Base-by-base conservation (phyloP, 1,139 yeast species). In the Yamadazyma oceani region DNA sequence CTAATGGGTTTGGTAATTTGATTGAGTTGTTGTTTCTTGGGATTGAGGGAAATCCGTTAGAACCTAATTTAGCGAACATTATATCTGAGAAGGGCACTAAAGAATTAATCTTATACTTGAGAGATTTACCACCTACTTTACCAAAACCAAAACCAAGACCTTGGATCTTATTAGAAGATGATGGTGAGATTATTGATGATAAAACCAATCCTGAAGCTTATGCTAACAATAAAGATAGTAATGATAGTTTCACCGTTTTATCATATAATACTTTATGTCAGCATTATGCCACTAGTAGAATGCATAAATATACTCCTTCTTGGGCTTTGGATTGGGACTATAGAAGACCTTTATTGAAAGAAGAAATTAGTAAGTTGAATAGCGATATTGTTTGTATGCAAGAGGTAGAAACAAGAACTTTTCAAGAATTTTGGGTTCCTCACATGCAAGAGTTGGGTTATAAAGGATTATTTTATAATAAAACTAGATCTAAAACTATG, bases 301-400 rank as follows among this genome's bases (percentile, higher is more conserved):
- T 90, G 85, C 94, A 87, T 60, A 90, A 86, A 53, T 92, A 87
- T 58, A 89, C 97, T 2, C 97, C 97, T 22, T 81, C 95, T 2
- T 92, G 98, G 98, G 98, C 97, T 5, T 74, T 92, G 46, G 79
- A 82, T 38, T 90, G 97, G 97, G 85, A 85, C n/a, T 89, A 84
- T 62, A 82, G 99, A 63, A 79, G 84, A 55, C 81, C 83, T 41
- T 69, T 78, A 35, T 73, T 92, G 46, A 78, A 82, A 44, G 80
- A 83, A 48, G 96, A 92, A 59, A 74, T 92, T 13, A 57, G 81
- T 36, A 68, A 71, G 13, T 76, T 71, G 50, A 74, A 77, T 41
- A 73, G 90, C 21, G 97, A 92, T 59, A 70, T 94, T 31, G 65
- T 92, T 23, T 90, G 97, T 67, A 70, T 92, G 66, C 98, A 92